These are phyloP conservation scores for Calonectria crousiana DNA, from an alignment of 2,329 filamentous ascomycete genomes.

Conservation along the genomic window DNA sequence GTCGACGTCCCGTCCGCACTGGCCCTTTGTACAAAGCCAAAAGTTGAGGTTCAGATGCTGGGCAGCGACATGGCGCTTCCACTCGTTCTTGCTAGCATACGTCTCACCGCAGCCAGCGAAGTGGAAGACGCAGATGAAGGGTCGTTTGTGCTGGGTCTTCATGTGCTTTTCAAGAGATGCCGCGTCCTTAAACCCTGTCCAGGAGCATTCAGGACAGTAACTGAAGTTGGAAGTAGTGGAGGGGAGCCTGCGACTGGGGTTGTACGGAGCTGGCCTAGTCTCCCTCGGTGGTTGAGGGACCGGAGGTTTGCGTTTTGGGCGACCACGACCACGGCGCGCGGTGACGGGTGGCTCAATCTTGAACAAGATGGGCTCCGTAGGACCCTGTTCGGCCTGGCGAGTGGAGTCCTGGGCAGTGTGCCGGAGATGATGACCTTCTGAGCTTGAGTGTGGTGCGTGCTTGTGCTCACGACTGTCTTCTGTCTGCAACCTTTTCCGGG, in stretches of 20 bases:
- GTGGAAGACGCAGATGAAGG: constrained; percentile 83
- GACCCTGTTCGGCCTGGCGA: neutral
- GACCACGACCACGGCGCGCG: constrained; percentile 24
- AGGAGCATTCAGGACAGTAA: constrained; percentile 35
- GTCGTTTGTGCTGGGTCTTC: constrained; percentile 66
- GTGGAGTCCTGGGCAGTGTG: neutral
- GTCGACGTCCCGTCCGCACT: constrained; percentile 57
- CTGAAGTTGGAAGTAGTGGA: constrained; percentile 13
- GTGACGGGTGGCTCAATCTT: neutral
- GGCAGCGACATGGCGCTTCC: constrained; percentile 88
- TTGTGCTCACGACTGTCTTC: neutral
- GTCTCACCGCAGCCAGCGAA: constrained; percentile 80
- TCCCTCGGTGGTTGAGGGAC: constrained; percentile 20
- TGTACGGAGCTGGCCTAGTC: constrained; percentile 21
- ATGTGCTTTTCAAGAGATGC: constrained; percentile 61
- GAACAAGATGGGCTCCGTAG: neutral
- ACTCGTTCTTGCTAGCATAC: constrained; percentile 90
- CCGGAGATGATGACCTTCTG: neutral
- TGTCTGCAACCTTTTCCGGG: neutral
- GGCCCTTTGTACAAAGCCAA: constrained; percentile 80
- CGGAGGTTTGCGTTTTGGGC: constrained; percentile 26
- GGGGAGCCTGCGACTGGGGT: constrained; percentile 18
- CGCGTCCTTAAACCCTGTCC: constrained; percentile 57
- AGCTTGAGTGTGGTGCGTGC: neutral
- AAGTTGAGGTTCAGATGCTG: constrained; percentile 82